Evolutionary conservation across 179 eudicot genomes (phyloP).

Genomic region (Beta lomatogona): DNA sequence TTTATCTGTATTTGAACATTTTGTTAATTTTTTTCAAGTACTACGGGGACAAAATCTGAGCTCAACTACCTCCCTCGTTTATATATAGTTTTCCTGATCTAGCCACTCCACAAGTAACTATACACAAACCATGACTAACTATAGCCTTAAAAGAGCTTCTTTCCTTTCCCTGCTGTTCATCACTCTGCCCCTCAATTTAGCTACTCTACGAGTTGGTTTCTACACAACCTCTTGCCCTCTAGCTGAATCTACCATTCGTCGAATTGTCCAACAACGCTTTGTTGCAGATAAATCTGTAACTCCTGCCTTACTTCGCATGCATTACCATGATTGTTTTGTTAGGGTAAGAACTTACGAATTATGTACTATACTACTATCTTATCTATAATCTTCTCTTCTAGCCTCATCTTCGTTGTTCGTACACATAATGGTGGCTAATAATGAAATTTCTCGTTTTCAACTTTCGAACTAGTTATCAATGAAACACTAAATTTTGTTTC

Average conservation of each 20-base stretch:
- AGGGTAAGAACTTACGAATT: conserved; percentile 28
- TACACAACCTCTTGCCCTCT: conserved; percentile 49
- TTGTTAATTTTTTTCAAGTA: no score
- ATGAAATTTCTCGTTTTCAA: no score
- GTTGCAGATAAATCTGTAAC: conserved; percentile 45
- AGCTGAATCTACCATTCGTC: conserved; percentile 39
- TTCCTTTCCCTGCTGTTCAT: neutral
- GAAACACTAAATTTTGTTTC: no score
- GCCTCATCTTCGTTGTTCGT: no score
- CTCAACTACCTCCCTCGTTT: neutral
- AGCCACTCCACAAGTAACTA: neutral
- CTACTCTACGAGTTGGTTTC: conserved; percentile 19
- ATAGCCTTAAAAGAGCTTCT: neutral
- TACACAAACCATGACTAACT: neutral
- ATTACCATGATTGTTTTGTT: conserved; percentile 53
- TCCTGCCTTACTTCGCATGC: conserved; percentile 54
- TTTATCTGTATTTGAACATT: no score
- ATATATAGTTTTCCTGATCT: neutral
- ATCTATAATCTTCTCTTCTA: neutral
- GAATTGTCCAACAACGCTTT: conserved; percentile 30
- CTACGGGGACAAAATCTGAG: no score
- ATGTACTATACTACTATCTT: neutral
- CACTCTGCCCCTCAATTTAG: neutral
- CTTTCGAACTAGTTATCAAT: no score
- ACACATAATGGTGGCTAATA: no score